phyloP scores from a whole-genome alignment of 78 protist genomes.

The Dictyostelium intermedium region DNA sequence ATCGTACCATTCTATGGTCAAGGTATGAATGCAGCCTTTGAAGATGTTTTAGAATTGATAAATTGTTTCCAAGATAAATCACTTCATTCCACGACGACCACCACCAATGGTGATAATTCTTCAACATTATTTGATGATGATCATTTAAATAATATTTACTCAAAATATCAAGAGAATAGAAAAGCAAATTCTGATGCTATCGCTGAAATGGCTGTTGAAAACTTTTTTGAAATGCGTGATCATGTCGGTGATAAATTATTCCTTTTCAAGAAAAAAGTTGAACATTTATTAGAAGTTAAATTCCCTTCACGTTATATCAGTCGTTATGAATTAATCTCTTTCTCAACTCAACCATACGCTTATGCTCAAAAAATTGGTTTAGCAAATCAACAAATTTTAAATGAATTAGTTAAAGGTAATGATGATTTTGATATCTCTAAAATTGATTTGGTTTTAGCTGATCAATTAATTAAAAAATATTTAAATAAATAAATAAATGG shows the following conservation, averaged over 20 bases:
- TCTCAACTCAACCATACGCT: conserved; percentile 59
- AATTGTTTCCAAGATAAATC: background rate
- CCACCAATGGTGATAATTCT: too few relatives aligned
- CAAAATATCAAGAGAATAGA: conserved; percentile 36
- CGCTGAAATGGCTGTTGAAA: conserved; percentile 86
- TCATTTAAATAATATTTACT: background rate
- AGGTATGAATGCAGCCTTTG: conserved; percentile 93
- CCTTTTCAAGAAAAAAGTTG: conserved; percentile 76
- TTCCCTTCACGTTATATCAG: conserved; percentile 66
- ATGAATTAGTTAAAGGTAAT: background rate
- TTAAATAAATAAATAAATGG: background rate
- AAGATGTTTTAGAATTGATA: conserved; percentile 66
- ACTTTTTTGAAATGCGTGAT: conserved; percentile 90
- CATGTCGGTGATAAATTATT: conserved; percentile 31
- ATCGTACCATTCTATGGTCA: conserved; percentile 97
- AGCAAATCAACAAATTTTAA: conserved; percentile 30
- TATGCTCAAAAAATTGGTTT: conserved; percentile 70
- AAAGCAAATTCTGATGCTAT: conserved; percentile 85
- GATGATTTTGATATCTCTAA: background rate
- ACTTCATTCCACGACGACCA: too few relatives aligned
- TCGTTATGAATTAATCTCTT: conserved; percentile 81
- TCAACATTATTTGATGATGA: background rate
- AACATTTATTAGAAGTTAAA: conserved; percentile 35
- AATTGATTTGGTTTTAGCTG: conserved; percentile 37
- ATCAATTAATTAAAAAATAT: conserved; percentile 27